These are phyloP conservation scores for Tilletia setariae DNA, from an alignment of 1,284 basidiomycete genomes.

Conservation along the genomic window DNA sequence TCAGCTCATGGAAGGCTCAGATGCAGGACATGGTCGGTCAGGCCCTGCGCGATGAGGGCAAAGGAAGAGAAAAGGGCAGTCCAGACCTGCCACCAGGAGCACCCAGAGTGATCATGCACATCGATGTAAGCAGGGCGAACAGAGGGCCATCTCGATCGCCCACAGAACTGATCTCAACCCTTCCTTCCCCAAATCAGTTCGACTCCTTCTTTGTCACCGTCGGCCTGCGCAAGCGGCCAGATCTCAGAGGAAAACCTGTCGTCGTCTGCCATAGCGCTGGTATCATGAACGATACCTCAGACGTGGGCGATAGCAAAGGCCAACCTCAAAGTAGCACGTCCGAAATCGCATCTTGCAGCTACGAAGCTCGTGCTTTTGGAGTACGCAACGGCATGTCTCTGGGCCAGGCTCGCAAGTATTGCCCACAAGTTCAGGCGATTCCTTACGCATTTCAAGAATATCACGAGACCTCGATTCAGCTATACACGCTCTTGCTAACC, in stretches of 20 bases:
- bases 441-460: conserved; percentile 78
- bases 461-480: conserved; percentile 66
- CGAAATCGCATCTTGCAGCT: conserved; percentile 90
- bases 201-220: conserved; percentile 86
- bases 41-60: conserved; percentile 63
- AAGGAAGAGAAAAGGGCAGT: conserved; percentile 68
- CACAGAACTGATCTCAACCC: neutral
- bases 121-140: no score
- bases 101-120: conserved; percentile 52
- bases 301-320: neutral
- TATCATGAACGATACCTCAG: neutral
- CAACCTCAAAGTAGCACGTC: conserved; percentile 37
- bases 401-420: conserved; percentile 48
- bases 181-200: conserved; percentile 58
- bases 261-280: conserved; percentile 83
- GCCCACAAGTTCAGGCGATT: conserved; percentile 65
- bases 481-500: conserved; percentile 85
- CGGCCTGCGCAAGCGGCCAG: conserved; percentile 40
- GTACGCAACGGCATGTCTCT: conserved; percentile 91
- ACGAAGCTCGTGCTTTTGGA: conserved; percentile 83
- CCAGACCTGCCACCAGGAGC: conserved; percentile 46
- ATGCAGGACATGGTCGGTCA: conserved; percentile 71
- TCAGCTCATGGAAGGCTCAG: conserved; percentile 89
- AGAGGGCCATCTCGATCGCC: no score
- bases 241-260: conserved; percentile 62